Base-by-base conservation (phyloP, 2,329 filamentous ascomycete genomes). In the Passalora sequoiae region DNA sequence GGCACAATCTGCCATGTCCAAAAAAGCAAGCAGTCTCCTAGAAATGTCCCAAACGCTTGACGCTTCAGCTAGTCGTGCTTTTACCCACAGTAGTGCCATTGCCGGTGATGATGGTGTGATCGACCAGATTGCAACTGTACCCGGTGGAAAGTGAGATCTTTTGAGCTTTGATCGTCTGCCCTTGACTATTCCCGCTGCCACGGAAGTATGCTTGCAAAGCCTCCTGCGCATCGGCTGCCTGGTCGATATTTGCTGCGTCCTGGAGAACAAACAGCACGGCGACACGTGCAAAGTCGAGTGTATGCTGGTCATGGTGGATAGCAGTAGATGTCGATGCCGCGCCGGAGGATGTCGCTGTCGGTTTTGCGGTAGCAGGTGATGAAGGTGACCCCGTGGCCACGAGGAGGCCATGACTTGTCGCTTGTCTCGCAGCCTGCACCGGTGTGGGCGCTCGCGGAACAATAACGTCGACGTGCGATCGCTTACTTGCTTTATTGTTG, bases 401-500 rank as follows among this genome's bases (percentile, higher is more conserved):
- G 17, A 65, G 51, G 28, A 66, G 62, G 31, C 64, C 58, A 35
- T 59, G 64, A 46, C 44, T 16, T 55, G 45, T 20, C 55, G 50
- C 27, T 36, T 40, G 8, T 24, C 15, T 3, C 50, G 7, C 12
- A 6, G 24, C 24, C 24, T 7, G 6, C 24, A 6, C 24, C 24
- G 8, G 38, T 37, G 12, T 32, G 22, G 12, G 21, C 7, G 15
- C 32, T 4, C 28, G 30, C 5, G 10, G 31, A 3, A 20, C 25
- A 16, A 15, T 9, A n/a, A 43, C 30, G 13, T 48, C 43, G 12
- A 45, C 20, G 9, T 19, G 19, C 3, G 28, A 38, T 29, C 49
- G 46, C 37, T 49, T 53, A 53, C 60, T 30, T 59, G 61, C 47
- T 25, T 56, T 44, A 3, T 82, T 83, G 54, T 86, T 78, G 63